phyloP scores from a whole-genome alignment of 768 basidiomycete species.

The Megacollybia marginata region DNA sequence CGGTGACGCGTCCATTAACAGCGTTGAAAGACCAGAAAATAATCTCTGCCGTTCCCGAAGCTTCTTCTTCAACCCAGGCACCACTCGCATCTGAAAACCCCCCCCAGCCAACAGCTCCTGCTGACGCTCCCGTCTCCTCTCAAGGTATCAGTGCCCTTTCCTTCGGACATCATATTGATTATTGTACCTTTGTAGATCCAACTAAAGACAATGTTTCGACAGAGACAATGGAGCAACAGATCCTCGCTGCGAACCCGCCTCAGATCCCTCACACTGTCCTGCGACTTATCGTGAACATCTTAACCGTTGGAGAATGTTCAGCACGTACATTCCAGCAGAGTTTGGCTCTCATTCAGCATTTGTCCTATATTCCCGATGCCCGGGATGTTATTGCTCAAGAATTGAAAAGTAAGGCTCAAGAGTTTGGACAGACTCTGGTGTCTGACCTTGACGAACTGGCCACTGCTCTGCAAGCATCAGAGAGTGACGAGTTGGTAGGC shows the following conservation, averaged over 20 bases:
- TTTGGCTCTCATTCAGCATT: slow-evolving; percentile 83
- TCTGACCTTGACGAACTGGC: slow-evolving; percentile 75
- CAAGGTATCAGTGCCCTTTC: neutral
- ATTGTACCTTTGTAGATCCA: slow-evolving; percentile 5
- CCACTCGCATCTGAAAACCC: no score
- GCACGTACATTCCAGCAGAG: slow-evolving; percentile 95
- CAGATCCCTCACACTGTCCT: slow-evolving; percentile 81
- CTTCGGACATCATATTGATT: no score
- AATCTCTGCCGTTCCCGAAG: neutral
- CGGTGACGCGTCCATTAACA: slow-evolving; percentile 73
- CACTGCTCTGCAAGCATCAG: slow-evolving; percentile 47
- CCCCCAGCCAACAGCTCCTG: no score
- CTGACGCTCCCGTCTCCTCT: no score
- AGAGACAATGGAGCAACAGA: slow-evolving; percentile 37
- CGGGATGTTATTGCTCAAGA: slow-evolving; percentile 88
- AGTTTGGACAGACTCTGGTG: slow-evolving; percentile 71
- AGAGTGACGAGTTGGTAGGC: slow-evolving; percentile 50
- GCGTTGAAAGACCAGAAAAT: neutral
- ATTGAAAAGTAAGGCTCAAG: slow-evolving; percentile 78
- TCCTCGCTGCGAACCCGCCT: slow-evolving; percentile 64
- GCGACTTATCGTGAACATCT: slow-evolving; percentile 89
- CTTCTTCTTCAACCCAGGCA: neutral
- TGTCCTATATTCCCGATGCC: slow-evolving; percentile 83
- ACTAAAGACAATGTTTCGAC: slow-evolving; percentile 11
- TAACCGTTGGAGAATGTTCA: slow-evolving; percentile 96